phyloP scores from a whole-genome alignment of 768 basidiomycete species.

The Agrocybe pediades region DNA sequence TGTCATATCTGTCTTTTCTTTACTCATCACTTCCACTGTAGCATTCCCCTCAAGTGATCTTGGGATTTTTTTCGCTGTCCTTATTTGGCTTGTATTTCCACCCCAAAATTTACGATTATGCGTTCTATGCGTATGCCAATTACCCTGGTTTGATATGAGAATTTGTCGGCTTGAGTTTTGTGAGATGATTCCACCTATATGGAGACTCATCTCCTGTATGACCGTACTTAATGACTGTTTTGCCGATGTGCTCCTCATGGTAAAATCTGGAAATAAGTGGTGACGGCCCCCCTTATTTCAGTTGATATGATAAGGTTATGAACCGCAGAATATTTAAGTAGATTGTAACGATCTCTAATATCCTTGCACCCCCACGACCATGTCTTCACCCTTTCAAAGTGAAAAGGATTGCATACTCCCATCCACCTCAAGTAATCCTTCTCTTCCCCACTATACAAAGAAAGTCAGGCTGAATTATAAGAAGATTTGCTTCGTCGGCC shows the following conservation, averaged over 20 bases:
- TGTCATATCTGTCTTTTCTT: not conserved
- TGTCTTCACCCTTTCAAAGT: not conserved
- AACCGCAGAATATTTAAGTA: not conserved
- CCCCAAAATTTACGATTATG: slow-evolving; percentile 26
- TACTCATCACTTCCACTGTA: slow-evolving; percentile 29
- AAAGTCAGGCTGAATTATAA: not conserved
- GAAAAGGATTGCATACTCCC: slow-evolving; percentile 46
- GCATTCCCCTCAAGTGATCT: slow-evolving; percentile 95
- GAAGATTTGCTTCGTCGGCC: not conserved
- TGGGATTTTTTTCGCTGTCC: slow-evolving; percentile 11
- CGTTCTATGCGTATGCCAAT: slow-evolving; percentile 24
- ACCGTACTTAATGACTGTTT: no score
- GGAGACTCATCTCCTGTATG: no score
- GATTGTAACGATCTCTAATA: not conserved
- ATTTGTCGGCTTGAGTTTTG: no score
- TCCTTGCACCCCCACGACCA: slow-evolving; percentile 1
- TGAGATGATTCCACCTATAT: no score
- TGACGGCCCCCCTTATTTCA: no score
- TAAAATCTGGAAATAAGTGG: no score
- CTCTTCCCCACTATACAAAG: not conserved
- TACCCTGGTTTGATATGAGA: slow-evolving; percentile 45
- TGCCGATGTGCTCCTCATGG: no score
- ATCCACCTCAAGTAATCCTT: not conserved
- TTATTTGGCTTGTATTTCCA: slow-evolving; percentile 20
- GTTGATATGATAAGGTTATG: slow-evolving; percentile 6